Conservation (phyloP, 495 filamentous ascomycete species). For the Podospora didyma region DNA sequence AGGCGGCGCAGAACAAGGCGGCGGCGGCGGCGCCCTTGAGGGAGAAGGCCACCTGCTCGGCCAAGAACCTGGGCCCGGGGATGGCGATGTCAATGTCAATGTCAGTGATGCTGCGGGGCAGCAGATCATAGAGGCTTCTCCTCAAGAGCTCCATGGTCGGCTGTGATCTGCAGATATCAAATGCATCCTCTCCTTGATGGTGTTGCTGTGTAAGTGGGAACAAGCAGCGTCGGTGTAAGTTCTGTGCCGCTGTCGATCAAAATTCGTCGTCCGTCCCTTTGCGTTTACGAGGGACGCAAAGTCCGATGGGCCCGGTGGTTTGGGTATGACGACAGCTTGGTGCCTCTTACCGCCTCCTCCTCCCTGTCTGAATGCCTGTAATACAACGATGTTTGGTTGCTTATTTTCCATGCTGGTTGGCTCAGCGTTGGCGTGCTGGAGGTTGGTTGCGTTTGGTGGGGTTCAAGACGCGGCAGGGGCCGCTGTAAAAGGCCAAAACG, state of each 20-base stretch:
- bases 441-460: too few species aligned
- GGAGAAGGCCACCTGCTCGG: conserved; percentile 15
- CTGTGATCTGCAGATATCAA: not conserved
- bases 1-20: conserved; percentile 16
- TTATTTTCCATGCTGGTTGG: too few species aligned
- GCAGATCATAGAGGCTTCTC: conserved; percentile 1
- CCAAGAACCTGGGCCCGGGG: not conserved
- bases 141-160: conserved; percentile 14
- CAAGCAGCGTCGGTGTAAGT: too few species aligned
- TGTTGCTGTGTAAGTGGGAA: not conserved
- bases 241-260: too few species aligned
- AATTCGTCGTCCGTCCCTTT: too few species aligned
- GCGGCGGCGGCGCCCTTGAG: conserved; percentile 13
- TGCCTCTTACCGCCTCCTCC: not conserved
- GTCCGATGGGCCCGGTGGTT: not conserved
- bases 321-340: not conserved
- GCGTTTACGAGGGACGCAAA: too few species aligned
- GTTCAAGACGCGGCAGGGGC: too few species aligned
- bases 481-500: too few species aligned
- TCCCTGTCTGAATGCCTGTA: not conserved
- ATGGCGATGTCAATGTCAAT: not conserved
- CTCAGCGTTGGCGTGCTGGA: too few species aligned
- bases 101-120: not conserved
- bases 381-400: too few species aligned
- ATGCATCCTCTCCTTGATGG: not conserved